Evolutionary conservation across 768 basidiomycete species (phyloP).

Genomic region (Rhizopogon sp.): DNA sequence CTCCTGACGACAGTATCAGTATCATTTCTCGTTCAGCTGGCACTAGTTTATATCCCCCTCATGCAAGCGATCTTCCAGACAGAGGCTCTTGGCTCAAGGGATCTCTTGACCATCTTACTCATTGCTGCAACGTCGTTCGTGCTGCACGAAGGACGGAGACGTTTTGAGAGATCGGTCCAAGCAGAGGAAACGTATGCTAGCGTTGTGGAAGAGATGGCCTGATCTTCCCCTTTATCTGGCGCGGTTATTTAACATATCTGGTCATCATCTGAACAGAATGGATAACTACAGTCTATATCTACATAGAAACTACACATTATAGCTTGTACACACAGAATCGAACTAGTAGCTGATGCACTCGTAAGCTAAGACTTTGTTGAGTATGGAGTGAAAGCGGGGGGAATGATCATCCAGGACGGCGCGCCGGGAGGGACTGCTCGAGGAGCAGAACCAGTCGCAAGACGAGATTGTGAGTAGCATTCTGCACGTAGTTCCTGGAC

Average conservation of each 20-base stretch:
- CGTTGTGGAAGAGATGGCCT: slow-evolving; percentile 60
- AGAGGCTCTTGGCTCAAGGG: slow-evolving; percentile 62
- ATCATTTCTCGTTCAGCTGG: slow-evolving; percentile 81
- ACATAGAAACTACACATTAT: slow-evolving; percentile 6
- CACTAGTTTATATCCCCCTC: slow-evolving; percentile 83
- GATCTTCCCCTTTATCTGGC: neutral
- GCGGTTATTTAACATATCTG: neutral
- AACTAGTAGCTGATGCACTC: neutral
- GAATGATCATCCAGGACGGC: slow-evolving; percentile 18
- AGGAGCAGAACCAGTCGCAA: slow-evolving; percentile 20
- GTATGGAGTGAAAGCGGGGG: slow-evolving; percentile 22
- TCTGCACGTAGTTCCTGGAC: slow-evolving; percentile 22
- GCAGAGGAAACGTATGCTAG: slow-evolving; percentile 46
- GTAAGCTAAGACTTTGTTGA: neutral
- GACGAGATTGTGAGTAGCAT: slow-evolving; percentile 25
- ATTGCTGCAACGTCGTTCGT: slow-evolving; percentile 61
- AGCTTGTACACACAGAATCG: slow-evolving; percentile 4
- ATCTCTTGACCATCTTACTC: slow-evolving; percentile 65
- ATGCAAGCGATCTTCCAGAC: slow-evolving; percentile 95
- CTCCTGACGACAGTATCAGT: slow-evolving; percentile 81
- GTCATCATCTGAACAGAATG: neutral
- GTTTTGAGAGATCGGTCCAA: slow-evolving; percentile 65
- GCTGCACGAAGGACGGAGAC: slow-evolving; percentile 75
- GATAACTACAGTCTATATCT: neutral
- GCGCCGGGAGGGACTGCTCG: slow-evolving; percentile 8